These are phyloP conservation scores for Geum urbanum DNA, from an alignment of 306 rosid species.

Conservation along the genomic window DNA sequence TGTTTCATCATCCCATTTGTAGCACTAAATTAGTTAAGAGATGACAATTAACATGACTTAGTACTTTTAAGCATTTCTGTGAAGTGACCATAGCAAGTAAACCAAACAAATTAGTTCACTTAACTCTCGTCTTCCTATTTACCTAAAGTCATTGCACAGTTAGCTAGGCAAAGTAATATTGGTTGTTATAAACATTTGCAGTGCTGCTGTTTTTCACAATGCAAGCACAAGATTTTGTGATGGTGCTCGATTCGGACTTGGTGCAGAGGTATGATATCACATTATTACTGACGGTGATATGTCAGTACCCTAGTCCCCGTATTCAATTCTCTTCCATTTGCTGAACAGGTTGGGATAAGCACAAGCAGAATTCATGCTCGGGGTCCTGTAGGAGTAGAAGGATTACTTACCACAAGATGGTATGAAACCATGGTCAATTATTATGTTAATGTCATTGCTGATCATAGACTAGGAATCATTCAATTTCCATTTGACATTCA, in stretches of 20 bases:
- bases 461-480: background rate
- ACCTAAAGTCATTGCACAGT: background rate
- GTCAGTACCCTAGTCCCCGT: background rate
- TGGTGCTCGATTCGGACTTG: conserved; percentile 94
- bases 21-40: background rate
- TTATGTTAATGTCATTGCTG: background rate
- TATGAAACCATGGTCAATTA: conserved; percentile 29
- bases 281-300: background rate
- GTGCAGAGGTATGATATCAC: conserved; percentile 73
- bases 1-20: background rate
- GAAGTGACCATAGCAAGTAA: background rate
- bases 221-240: conserved; percentile 96
- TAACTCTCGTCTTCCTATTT: background rate
- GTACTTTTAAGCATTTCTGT: background rate
- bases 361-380: conserved; percentile 97
- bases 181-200: conserved; percentile 33
- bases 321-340: conserved; percentile 11
- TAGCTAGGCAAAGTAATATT: background rate
- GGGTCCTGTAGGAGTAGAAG: conserved; percentile 99
- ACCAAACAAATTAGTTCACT: background rate
- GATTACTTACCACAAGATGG: conserved; percentile 92
- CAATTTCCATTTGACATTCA: background rate
- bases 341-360: conserved; percentile 86
- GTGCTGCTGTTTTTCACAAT: conserved; percentile 98
- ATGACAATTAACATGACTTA: background rate